Evolutionary conservation across 192 early-diverging fungal genomes (phyloP).

Genomic region (Chytriomyces sp.): DNA sequence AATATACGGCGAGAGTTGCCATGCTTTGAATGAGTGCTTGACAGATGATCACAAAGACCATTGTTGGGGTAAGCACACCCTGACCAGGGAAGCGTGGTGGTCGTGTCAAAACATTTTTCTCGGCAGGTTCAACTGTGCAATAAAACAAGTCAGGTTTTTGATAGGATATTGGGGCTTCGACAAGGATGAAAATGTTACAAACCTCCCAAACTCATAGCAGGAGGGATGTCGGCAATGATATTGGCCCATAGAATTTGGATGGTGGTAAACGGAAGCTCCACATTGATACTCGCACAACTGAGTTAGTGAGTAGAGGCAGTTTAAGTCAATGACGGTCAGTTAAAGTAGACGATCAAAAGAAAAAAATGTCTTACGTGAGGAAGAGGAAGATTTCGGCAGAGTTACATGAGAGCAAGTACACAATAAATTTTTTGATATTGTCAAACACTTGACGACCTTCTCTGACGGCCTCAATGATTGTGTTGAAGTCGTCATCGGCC

Average conservation of each 20-base stretch:
- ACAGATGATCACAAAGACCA: constrained; percentile 67
- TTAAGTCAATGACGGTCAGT: constrained; percentile 7
- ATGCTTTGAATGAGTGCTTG: constrained; percentile 77
- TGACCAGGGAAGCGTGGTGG: constrained; percentile 75
- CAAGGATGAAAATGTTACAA: constrained; percentile 8
- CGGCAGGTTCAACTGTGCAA: constrained; percentile 74
- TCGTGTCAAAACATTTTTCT: constrained; percentile 84
- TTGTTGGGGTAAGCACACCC: constrained; percentile 73
- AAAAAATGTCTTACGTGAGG: constrained; percentile 62
- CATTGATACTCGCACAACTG: constrained; percentile 67
- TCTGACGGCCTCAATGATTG: constrained; percentile 90
- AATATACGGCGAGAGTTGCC: constrained; percentile 56
- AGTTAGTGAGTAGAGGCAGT: neutral
- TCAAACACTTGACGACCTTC: constrained; percentile 96
- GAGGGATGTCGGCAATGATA: constrained; percentile 96
- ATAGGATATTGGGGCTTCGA: neutral
- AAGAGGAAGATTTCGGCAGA: constrained; percentile 93
- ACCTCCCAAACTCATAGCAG: constrained; percentile 88
- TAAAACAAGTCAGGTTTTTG: neutral
- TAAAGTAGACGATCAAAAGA: constrained; percentile 12
- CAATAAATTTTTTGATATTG: constrained; percentile 97
- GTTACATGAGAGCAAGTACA: constrained; percentile 93
- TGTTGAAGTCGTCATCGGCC: constrained; percentile 93
- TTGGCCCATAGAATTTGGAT: constrained; percentile 98
- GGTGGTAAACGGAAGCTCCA: constrained; percentile 85